Conservation (phyloP, 805 yeast species). For the Grigorovia humatica region DNA sequence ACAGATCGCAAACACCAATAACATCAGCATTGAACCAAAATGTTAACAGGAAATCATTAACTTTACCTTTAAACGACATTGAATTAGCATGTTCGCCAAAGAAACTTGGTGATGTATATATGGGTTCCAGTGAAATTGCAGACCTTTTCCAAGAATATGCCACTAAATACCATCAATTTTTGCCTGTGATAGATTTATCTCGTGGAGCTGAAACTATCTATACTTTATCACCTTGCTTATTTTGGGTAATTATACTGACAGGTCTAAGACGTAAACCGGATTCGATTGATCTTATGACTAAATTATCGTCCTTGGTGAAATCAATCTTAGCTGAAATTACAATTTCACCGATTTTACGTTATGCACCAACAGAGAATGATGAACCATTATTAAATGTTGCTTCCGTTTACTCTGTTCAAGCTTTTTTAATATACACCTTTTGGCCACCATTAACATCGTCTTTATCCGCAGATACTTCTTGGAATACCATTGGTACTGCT, state of each 20-base stretch:
- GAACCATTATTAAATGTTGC: constrained; percentile 81
- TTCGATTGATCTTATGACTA: constrained; percentile 10
- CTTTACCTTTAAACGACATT: constrained; percentile 14
- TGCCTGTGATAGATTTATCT: constrained; percentile 77
- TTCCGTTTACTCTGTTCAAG: constrained; percentile 89
- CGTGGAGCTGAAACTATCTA: constrained; percentile 78
- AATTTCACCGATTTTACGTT: constrained; percentile 80
- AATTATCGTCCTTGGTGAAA: constrained; percentile 38
- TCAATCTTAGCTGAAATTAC: constrained; percentile 77
- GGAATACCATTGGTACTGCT: constrained; percentile 93
- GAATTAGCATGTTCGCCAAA: constrained; percentile 47
- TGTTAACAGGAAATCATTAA: constrained; percentile 27
- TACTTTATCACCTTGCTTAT: constrained; percentile 72
- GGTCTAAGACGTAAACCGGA: constrained; percentile 49
- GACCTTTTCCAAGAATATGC: constrained; percentile 60
- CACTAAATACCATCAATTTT: constrained; percentile 66
- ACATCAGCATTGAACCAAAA: neutral
- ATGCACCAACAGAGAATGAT: constrained; percentile 65
- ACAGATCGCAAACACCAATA: neutral
- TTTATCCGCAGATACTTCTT: constrained; percentile 86
- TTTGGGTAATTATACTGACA: constrained; percentile 91
- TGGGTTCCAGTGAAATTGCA: constrained; percentile 50
- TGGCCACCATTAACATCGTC: constrained; percentile 98
- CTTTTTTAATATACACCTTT: constrained; percentile 73
- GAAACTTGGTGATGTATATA: constrained; percentile 54